A percentile compares a stretch with the other conserved stretches of the same genome.
Evolutionary conservation across 495 filamentous ascomycete genomes (phyloP).

Genomic region (Aspergillus indologenus): DNA sequence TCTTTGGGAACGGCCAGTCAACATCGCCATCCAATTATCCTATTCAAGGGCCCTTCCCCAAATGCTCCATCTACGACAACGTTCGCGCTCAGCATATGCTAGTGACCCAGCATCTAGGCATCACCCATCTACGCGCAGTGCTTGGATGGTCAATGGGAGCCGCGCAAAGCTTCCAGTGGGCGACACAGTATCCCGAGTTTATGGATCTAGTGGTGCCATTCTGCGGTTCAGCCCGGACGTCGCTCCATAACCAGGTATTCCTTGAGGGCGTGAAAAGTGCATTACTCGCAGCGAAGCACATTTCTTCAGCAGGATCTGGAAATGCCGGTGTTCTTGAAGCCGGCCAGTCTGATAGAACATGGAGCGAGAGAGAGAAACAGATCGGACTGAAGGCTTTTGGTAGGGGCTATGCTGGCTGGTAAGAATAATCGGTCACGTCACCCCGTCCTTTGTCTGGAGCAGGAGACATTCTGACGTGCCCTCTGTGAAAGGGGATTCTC

Average conservation of each 20-base stretch:
- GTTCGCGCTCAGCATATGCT: slow-evolving; percentile 64
- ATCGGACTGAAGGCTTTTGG: slow-evolving; percentile 67
- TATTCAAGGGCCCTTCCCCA: slow-evolving; percentile 54
- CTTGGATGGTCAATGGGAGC: slow-evolving; percentile 72
- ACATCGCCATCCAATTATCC: slow-evolving; percentile 65
- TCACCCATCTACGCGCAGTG: slow-evolving; percentile 60
- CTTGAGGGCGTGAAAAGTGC: slow-evolving; percentile 68
- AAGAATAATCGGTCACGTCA: slow-evolving; percentile 16
- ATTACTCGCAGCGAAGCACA: slow-evolving; percentile 59
- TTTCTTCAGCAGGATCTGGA: slow-evolving; percentile 47
- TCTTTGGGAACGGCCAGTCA: slow-evolving; percentile 73
- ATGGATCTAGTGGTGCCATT: slow-evolving; percentile 65
- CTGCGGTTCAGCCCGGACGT: slow-evolving; percentile 64
- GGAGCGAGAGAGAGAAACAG: slow-evolving; percentile 55
- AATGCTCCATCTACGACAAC: slow-evolving; percentile 64
- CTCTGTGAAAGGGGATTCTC: slow-evolving; percentile 54
- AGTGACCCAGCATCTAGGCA: slow-evolving; percentile 59
- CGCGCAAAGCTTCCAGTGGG: slow-evolving; percentile 68
- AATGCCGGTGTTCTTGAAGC: slow-evolving; percentile 35
- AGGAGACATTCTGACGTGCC: background rate
- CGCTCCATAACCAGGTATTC: slow-evolving; percentile 70
- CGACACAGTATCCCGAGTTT: slow-evolving; percentile 67
- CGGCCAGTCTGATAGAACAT: slow-evolving; percentile 41
- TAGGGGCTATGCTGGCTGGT: slow-evolving; percentile 72
- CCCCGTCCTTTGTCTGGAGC: background rate